Evolutionary conservation across 345 rosid species (phyloP), one percentile per base, ranked within the genome.

Genomic region (Lagerstroemia speciosa): DNA sequence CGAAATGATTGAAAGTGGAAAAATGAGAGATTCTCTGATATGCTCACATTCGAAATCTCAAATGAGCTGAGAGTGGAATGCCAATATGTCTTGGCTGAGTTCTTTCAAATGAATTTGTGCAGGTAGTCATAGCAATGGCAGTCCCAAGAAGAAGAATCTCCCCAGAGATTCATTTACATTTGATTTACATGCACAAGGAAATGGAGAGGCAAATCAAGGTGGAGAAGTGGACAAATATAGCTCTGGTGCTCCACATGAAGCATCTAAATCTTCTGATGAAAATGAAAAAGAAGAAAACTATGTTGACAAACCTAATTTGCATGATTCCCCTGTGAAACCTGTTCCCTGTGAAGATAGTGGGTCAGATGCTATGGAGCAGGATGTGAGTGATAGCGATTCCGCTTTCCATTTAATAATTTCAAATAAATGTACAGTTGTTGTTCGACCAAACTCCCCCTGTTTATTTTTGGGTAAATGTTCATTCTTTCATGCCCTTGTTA

Each of bases 281-380:
- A 64, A 65, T 46, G 84, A 78, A 64, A 79, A 74, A 64, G 77
- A 73, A 60, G 74, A 71, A 69, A 83, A 79, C 80, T 73, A 74
- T 30, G 78, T 65, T 48, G 75, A 75, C 72, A 72, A 67, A 66
- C 81, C 81, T 69, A 77, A 73, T 45, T 52, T 75, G 61, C 84
- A 68, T 65, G 87, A 79, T 55, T 75, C 80, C 67, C 74, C 68
- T 57, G 48, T 65, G 46, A 76, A 78, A 70, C 81, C 83, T 73
- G 69, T 69, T 72, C 81, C 88, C 67, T 82, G 76, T 50, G 83
- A 91, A 72, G 96, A 88, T 66, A 77, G 89, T 64, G 90, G 83
- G 40, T 88, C 92, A 30, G 96, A 89, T 81, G 77, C 83, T 66
- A 76, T 85, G 76, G 95, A 89, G 77, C 93, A 87, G 72, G 99